A percentile compares a stretch with the other conserved stretches of the same genome.
Conservation (phyloP, 257 asterid species). For the Ilex asprella region DNA sequence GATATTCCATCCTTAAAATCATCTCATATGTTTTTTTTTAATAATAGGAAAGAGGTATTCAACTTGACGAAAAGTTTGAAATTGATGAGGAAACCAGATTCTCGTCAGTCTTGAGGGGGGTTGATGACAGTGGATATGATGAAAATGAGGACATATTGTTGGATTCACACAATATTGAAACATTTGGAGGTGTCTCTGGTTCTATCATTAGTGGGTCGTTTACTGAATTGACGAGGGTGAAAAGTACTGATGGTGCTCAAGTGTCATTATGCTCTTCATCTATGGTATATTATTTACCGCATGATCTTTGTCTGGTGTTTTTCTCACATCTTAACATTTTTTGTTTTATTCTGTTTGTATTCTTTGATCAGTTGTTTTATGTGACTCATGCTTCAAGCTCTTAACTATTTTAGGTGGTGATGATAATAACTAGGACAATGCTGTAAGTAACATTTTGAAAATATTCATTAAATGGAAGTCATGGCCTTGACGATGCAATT, state of each 20-base stretch:
- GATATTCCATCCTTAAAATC: constrained; percentile 7
- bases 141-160: constrained; percentile 59
- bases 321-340: neutral
- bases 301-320: neutral
- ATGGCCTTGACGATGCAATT: too few relatives aligned
- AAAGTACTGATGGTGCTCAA: constrained; percentile 31
- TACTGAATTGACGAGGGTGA: constrained; percentile 24
- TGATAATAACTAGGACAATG: neutral
- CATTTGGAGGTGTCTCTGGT: constrained; percentile 59
- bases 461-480: too few relatives aligned
- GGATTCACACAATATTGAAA: constrained; percentile 73
- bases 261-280: constrained; percentile 39
- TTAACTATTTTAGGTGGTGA: neutral
- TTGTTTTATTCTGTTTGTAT: neutral
- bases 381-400: neutral
- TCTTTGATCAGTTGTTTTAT: neutral
- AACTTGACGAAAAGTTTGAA: constrained; percentile 55
- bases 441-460: too few relatives aligned
- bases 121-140: constrained; percentile 77
- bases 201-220: constrained; percentile 37
- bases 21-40: constrained; percentile 7
- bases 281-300: constrained; percentile 28
- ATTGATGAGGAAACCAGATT: constrained; percentile 87
- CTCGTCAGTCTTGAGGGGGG: constrained; percentile 69
- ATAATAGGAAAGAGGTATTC: constrained; percentile 79